Base-by-base conservation (phyloP, 2,329 filamentous ascomycete genomes). In the Rachicladosporium sp. region DNA sequence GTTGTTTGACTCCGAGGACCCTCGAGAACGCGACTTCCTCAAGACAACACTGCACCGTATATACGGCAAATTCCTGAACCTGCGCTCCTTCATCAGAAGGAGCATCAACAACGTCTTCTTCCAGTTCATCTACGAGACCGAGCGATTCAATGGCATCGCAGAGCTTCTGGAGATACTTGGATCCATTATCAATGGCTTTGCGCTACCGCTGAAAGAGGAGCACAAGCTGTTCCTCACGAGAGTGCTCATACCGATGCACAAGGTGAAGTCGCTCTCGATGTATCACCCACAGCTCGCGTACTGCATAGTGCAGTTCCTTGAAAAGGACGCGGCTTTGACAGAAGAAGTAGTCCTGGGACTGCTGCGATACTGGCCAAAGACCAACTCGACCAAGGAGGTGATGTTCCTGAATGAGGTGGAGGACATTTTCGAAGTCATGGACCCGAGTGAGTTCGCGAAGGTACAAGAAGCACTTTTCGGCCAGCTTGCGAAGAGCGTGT, bases 21-120 rank as follows among this genome's bases (percentile, higher is more conserved):
- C 91, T 2, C 76, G 91, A 46, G 91, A 98, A 65, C 78, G 91
- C 48, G 91, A 98, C 61, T 98, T 98, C 61, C 70, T 98, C 50
- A 98, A 98, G 71, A 98, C 91, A 0, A 98, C 91, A 0, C 71
- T 98, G 40, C 91, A 98, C 65, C 79, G 91, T 46, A 98, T 98
- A 59, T 98, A 98, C 59, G 91, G 91, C 56, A 98, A 98, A 68
- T 98, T 98, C 65, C 74, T 98, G 53, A 98, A 98, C 61, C 72
- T 98, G 46, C 81, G 91, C 44, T 96, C 91, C 23, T 98, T 93
- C 63, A 98, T 98, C 57, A 77, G 91, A 57, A 79, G 91, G 54
- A 98, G 91, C 41, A 98, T 98, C 73, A 98, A 98, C 76, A 96
- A 98, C 57, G 91, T 98, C 53, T 98, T 98, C 68, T 98, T 98